These are phyloP conservation scores for Penicillium canescens DNA, from an alignment of 495 filamentous ascomycete genomes.

Conservation along the genomic window DNA sequence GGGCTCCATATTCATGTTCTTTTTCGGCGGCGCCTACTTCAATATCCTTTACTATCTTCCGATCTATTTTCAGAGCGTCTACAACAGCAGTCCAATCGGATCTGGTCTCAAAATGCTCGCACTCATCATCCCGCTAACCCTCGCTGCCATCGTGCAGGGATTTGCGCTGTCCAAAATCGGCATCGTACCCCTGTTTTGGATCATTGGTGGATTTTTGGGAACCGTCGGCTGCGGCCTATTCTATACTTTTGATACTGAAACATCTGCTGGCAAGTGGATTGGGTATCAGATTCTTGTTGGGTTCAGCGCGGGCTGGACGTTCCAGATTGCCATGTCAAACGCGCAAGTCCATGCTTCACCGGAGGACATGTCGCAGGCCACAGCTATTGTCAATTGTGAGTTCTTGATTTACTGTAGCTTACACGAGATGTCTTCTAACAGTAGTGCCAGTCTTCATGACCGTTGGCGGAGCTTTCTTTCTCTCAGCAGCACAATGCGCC, in stretches of 20 bases:
- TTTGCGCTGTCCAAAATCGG: conserved; percentile 30
- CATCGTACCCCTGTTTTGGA: conserved; percentile 42
- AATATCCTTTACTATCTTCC: conserved; percentile 59
- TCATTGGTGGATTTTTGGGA: conserved; percentile 14
- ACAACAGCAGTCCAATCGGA: conserved; percentile 27
- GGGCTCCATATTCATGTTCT: conserved; percentile 33
- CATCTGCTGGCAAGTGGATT: conserved; percentile 30
- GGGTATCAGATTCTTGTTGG: conserved; percentile 42
- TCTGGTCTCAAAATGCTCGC: conserved; percentile 56
- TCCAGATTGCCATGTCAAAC: conserved; percentile 36
- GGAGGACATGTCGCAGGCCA: conserved; percentile 14
- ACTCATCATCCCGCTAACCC: conserved; percentile 39
- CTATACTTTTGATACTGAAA: conserved; percentile 29
- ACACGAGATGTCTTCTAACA: background rate
- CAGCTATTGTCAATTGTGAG: conserved; percentile 22
- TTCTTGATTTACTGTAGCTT: background rate
- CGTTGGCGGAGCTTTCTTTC: conserved; percentile 49
- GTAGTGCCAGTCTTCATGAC: conserved; percentile 13
- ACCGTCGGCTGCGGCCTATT: conserved; percentile 58
- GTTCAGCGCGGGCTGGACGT: conserved; percentile 26
- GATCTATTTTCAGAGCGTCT: conserved; percentile 59
- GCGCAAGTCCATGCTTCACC: conserved; percentile 16
- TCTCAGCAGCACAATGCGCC: conserved; percentile 46
- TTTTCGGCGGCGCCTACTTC: conserved; percentile 46
- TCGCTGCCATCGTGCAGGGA: conserved; percentile 34